Evolutionary conservation across 331 rosid genomes (phyloP).

Genomic region (Phaseolus coccineus): DNA sequence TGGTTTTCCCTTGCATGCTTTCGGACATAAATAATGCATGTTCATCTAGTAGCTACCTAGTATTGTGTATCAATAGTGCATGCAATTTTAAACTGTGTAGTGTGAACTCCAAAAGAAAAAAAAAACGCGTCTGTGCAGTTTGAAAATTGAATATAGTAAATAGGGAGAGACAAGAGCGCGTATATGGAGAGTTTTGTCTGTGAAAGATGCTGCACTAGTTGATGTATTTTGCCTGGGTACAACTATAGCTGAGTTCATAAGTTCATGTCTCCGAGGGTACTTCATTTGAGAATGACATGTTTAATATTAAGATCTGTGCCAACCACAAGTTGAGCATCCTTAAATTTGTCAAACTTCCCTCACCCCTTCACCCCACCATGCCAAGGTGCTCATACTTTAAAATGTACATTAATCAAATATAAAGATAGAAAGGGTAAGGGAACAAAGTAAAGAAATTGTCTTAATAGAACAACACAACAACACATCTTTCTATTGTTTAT

Average conservation of each 20-base stretch:
- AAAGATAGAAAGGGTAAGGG: too few relatives aligned
- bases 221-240: conserved; percentile 23
- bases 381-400: not conserved
- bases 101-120: too few relatives aligned
- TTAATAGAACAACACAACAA: too few relatives aligned
- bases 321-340: not conserved
- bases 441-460: too few relatives aligned
- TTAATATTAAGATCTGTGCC: not conserved
- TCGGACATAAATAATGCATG: conserved; percentile 41
- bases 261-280: conserved; percentile 13
- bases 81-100: conserved; percentile 14
- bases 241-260: conserved; percentile 29
- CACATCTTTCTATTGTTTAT: too few relatives aligned
- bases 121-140: not conserved
- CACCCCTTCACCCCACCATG: not conserved
- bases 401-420: not conserved
- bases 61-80: conserved; percentile 4
- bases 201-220: conserved; percentile 16
- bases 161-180: not conserved
- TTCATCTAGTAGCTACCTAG: conserved; percentile 26
- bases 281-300: conserved; percentile 11
- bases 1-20: conserved; percentile 39
- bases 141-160: not conserved
- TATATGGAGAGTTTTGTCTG: conserved; percentile 13
- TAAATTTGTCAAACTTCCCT: not conserved